Base-by-base conservation (phyloP, 768 basidiomycete genomes). In the Tulasnella sp. region DNA sequence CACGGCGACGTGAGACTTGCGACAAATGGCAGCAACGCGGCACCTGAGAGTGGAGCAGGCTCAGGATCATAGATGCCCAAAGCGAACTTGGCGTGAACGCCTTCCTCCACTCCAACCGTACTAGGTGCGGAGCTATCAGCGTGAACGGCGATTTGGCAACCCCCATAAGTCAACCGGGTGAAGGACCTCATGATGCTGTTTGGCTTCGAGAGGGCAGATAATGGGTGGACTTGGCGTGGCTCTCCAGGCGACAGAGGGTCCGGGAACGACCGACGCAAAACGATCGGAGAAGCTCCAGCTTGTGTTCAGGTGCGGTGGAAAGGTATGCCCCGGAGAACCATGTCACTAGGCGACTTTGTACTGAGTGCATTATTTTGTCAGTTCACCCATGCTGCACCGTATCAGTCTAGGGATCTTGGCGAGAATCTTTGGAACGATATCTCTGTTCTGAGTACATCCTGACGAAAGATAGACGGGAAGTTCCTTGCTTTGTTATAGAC, bases 221-320 rank as follows among this genome's bases (percentile, higher is more conserved):
- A 76, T 1, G 77, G 64, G 37, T 6, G 37, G 37, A 37, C 37
- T 37, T 37, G 37, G 37, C 6, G 37, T 37, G 37, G 6, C 37
- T 37, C 37, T 6, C 6, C 6, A 37, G 6, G n/a, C 6, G 37
- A 37, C 37, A 37, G 37, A 6, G 37, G 6, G 37, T 37, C 37
- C n/a, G n/a, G 37, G 37, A 37, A 37, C 37, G 37, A 37, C 37
- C 11, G 88, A 88, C 42, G 89, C 37, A 37, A n/a, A 93, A 83
- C 92, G 88, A 83, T 88, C 98, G 77, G 96, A 93, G 73, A 98
- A 98, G 88, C 86, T 99, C 83, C 97, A 97, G 24, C 87, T 99
- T 72, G 96, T 99, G 2, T 97, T 99, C 86, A 99, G 99, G 87
- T 99, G 98, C 98, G 97, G 97, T 72, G 97, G 97, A 41, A 96